Conservation (phyloP, 2,329 filamentous ascomycete species). For the Neophaeococcomyces aloes region DNA sequence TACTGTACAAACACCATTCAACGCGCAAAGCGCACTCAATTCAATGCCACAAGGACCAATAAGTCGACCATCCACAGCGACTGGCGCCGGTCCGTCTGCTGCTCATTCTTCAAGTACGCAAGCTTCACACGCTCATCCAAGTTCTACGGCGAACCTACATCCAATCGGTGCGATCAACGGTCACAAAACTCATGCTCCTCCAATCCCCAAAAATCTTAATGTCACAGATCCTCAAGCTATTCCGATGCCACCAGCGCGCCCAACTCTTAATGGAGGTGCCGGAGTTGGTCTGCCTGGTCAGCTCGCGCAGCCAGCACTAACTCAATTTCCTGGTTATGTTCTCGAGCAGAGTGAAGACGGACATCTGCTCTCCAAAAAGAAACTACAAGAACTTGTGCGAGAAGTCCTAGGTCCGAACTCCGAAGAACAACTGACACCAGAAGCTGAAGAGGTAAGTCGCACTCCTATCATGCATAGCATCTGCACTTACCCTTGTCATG, state of each 20-base stretch:
- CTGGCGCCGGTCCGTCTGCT: slow-evolving; percentile 11
- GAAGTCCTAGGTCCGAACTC: slow-evolving; percentile 74
- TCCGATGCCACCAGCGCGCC: slow-evolving; percentile 58
- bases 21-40: not conserved
- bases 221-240: slow-evolving; percentile 64
- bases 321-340: slow-evolving; percentile 70
- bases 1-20: slow-evolving; percentile 27
- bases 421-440: slow-evolving; percentile 67
- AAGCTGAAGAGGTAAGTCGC: slow-evolving; percentile 78
- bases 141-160: slow-evolving; percentile 29
- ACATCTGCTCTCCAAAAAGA: slow-evolving; percentile 92
- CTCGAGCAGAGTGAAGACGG: slow-evolving; percentile 79
- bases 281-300: slow-evolving; percentile 67
- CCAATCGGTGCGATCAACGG: slow-evolving; percentile 33
- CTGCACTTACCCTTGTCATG: too few species aligned
- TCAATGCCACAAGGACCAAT: slow-evolving; percentile 1
- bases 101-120: slow-evolving; percentile 25
- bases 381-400: slow-evolving; percentile 85
- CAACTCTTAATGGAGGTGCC: slow-evolving; percentile 70
- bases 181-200: slow-evolving; percentile 54
- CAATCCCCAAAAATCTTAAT: slow-evolving; percentile 71
- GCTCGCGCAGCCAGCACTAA: slow-evolving; percentile 75
- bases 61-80: slow-evolving; percentile 7
- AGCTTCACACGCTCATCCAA: slow-evolving; percentile 22
- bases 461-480: slow-evolving; percentile 1